Evolutionary conservation across 345 rosid species (phyloP).

Genomic region (Balakata baccata): DNA sequence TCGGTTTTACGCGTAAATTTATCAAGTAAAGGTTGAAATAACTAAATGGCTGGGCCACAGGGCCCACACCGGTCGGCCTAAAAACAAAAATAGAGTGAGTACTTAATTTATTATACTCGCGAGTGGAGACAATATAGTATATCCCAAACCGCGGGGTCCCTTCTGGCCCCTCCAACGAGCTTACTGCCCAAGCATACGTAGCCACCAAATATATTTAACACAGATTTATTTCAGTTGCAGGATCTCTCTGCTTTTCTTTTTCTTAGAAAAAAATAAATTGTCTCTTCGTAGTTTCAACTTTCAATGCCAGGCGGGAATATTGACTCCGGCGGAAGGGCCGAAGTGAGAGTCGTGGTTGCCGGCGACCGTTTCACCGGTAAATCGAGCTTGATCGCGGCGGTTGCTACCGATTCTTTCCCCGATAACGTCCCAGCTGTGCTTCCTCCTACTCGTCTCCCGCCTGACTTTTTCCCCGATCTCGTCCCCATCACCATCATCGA

Average conservation of each 20-base stretch:
- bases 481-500: constrained; percentile 79
- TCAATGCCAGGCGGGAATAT: constrained; percentile 46
- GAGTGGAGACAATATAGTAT: background rate
- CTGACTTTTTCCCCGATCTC: constrained; percentile 63
- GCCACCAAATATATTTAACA: background rate
- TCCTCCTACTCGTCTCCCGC: constrained; percentile 69
- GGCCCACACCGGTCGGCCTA: no score
- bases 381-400: constrained; percentile 70
- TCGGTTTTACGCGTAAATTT: no score
- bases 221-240: background rate
- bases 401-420: constrained; percentile 60
- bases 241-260: background rate
- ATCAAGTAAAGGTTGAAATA: no score
- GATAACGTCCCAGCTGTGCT: constrained; percentile 59
- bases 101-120: no score
- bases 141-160: background rate
- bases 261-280: background rate
- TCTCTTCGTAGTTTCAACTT: constrained; percentile 15
- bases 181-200: background rate
- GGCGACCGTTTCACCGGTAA: constrained; percentile 80
- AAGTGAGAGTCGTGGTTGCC: constrained; percentile 62
- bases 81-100: no score
- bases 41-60: background rate
- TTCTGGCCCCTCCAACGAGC: background rate
- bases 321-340: constrained; percentile 42